Conservation (phyloP, 352 stramenopile genomes). For the Peronospora farinosa region DNA sequence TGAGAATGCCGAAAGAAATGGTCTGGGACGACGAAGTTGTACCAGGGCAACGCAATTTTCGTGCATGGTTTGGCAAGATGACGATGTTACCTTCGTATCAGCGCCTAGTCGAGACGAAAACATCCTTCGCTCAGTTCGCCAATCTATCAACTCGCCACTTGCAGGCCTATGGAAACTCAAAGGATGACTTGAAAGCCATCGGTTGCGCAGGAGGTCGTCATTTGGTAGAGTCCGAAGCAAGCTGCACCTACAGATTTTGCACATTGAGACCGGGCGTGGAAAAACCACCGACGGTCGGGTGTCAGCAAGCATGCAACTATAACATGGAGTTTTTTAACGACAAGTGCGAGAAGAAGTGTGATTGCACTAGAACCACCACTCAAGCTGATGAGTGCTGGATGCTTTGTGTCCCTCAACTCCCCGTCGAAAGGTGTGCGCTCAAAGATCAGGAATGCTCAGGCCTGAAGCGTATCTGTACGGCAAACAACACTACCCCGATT, state of each 20-base stretch:
- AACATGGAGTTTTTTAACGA: too few species aligned
- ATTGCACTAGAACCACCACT: slow-evolving; percentile 27
- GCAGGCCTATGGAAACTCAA: too few species aligned
- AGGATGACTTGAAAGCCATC: too few species aligned
- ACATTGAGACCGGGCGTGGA: too few species aligned
- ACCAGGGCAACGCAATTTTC: slow-evolving; percentile 25
- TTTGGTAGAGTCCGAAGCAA: too few species aligned
- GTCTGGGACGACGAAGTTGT: slow-evolving; percentile 5
- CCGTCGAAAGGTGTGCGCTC: slow-evolving; percentile 27
- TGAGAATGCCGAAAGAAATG: slow-evolving; percentile 42
- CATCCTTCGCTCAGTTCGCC: slow-evolving; percentile 34
- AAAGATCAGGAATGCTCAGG: slow-evolving; percentile 34
- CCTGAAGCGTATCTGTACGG: too few species aligned
- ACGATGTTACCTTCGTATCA: slow-evolving; percentile 43
- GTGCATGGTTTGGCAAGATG: slow-evolving; percentile 62
- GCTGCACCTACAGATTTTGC: too few species aligned
- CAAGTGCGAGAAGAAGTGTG: slow-evolving; percentile 38
- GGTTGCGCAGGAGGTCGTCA: too few species aligned
- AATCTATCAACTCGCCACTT: slow-evolving; percentile 10
- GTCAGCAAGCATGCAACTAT: too few species aligned
- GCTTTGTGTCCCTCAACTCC: slow-evolving; percentile 35
- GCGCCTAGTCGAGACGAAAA: slow-evolving; percentile 27
- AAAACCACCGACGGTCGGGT: too few species aligned
- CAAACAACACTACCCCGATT: too few species aligned
- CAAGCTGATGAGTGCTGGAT: slow-evolving; percentile 51